Evolutionary conservation across 495 filamentous ascomycete genomes (phyloP).

Genomic region (Delitschia confertaspora): DNA sequence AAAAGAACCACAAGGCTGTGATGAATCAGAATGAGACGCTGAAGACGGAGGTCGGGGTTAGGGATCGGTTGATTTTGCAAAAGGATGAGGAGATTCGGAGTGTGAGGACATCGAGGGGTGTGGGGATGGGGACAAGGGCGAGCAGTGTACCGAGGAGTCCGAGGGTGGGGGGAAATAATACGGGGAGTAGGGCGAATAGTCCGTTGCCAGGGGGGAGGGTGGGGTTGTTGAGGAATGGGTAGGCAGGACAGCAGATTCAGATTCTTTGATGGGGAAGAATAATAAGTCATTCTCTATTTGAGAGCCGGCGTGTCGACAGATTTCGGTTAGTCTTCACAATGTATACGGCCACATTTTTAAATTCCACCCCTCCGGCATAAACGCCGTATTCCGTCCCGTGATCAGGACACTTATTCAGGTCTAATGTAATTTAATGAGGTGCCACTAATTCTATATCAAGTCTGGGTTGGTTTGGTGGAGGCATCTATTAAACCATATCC

Average conservation of each 20-base stretch:
- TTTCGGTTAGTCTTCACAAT: too few relatives aligned
- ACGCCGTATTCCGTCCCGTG: too few relatives aligned
- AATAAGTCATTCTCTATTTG: too few relatives aligned
- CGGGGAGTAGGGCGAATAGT: slow-evolving; percentile 13
- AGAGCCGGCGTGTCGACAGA: too few relatives aligned
- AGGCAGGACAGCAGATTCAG: slow-evolving; percentile 1
- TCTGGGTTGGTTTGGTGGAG: too few relatives aligned
- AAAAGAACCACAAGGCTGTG: neutral
- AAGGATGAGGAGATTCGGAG: slow-evolving; percentile 9
- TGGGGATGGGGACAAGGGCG: slow-evolving; percentile 17
- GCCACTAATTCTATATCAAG: too few relatives aligned
- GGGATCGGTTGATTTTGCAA: neutral
- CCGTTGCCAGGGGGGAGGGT: slow-evolving; percentile 9
- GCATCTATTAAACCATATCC: too few relatives aligned
- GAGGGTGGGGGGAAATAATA: slow-evolving; percentile 5
- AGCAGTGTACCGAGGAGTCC: slow-evolving; percentile 17
- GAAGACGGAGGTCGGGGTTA: slow-evolving; percentile 6
- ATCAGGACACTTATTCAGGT: too few relatives aligned
- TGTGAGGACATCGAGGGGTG: slow-evolving; percentile 5
- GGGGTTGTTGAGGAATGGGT: slow-evolving; percentile 12
- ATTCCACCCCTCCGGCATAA: too few relatives aligned
- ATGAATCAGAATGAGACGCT: slow-evolving; percentile 2
- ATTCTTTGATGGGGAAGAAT: too few relatives aligned
- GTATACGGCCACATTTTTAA: too few relatives aligned
- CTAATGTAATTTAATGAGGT: too few relatives aligned